Evolutionary conservation across 768 basidiomycete species (phyloP).

Genomic region (Sporobolomyces roseus): DNA sequence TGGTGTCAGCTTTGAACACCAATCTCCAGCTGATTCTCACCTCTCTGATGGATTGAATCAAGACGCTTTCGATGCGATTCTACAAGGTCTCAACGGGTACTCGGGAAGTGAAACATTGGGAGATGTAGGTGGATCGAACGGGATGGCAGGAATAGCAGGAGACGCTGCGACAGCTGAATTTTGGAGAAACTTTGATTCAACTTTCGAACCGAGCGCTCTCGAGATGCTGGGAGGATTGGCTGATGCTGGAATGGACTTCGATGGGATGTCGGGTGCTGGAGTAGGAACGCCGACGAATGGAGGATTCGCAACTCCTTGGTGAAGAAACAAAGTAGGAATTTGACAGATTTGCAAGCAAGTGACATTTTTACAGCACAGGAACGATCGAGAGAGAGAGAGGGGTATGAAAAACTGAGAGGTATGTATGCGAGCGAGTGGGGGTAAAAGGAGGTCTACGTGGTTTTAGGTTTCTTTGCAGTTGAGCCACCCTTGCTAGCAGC

Average conservation of each 20-base stretch:
- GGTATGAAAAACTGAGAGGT: no score
- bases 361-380: no score
- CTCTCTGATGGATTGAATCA: constrained; percentile 13
- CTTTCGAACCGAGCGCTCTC: constrained; percentile 13
- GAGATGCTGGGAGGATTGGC: constrained; percentile 8
- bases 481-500: background rate
- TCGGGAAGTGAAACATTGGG: background rate
- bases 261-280: background rate
- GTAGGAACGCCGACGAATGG: background rate
- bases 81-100: background rate
- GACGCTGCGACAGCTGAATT: constrained; percentile 16
- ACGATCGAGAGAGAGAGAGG: no score
- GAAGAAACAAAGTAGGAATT: no score
- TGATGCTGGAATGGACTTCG: background rate
- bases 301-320: constrained; percentile 3
- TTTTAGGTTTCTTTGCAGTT: background rate
- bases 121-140: background rate
- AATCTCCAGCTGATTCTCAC: constrained; percentile 12
- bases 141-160: background rate
- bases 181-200: constrained; percentile 22
- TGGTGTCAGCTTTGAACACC: background rate
- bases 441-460: no score
- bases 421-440: no score
- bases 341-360: no score
- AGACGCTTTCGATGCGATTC: constrained; percentile 28